A percentile compares a stretch with the other conserved stretches of the same genome.
Evolutionary conservation across 345 rosid genomes (phyloP).

Genomic region (Lenwebbia sp.): DNA sequence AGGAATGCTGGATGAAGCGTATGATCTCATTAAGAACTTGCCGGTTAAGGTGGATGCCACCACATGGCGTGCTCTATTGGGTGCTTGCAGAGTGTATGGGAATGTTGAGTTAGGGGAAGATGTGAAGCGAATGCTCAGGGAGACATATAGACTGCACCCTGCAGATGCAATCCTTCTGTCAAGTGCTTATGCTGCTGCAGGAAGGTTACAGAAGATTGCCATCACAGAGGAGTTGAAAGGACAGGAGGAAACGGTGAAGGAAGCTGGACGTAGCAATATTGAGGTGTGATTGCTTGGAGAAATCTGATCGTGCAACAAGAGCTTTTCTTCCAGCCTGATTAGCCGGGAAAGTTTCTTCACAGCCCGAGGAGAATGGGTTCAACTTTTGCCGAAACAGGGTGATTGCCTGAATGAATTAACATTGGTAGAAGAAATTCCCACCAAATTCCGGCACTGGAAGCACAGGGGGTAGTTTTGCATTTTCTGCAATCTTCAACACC

Average conservation of each 20-base stretch:
- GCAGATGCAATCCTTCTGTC: slow-evolving; percentile 45
- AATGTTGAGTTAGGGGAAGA: slow-evolving; percentile 32
- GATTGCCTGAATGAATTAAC: background rate
- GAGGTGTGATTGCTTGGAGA: background rate
- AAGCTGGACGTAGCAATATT: slow-evolving; percentile 44
- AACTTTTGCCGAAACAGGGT: background rate
- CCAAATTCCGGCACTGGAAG: background rate
- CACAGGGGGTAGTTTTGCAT: background rate
- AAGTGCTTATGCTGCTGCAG: slow-evolving; percentile 37
- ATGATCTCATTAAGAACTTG: slow-evolving; percentile 32
- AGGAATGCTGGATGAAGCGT: slow-evolving; percentile 54
- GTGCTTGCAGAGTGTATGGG: slow-evolving; percentile 58
- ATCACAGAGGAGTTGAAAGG: slow-evolving; percentile 9
- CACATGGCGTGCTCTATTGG: slow-evolving; percentile 58
- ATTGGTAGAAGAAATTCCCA: background rate
- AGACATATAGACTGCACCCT: slow-evolving; percentile 31
- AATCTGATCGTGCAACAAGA: background rate
- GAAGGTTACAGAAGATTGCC: slow-evolving; percentile 22
- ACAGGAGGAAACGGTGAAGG: slow-evolving; percentile 10
- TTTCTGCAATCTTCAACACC: background rate
- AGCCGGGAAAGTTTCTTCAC: background rate
- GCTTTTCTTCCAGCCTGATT: background rate
- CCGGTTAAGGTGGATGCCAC: slow-evolving; percentile 37
- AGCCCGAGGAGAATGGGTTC: background rate
- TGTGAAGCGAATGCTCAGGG: slow-evolving; percentile 26